Conservation (phyloP, 2,329 filamentous ascomycete genomes). For the Fusarium sp. region DNA sequence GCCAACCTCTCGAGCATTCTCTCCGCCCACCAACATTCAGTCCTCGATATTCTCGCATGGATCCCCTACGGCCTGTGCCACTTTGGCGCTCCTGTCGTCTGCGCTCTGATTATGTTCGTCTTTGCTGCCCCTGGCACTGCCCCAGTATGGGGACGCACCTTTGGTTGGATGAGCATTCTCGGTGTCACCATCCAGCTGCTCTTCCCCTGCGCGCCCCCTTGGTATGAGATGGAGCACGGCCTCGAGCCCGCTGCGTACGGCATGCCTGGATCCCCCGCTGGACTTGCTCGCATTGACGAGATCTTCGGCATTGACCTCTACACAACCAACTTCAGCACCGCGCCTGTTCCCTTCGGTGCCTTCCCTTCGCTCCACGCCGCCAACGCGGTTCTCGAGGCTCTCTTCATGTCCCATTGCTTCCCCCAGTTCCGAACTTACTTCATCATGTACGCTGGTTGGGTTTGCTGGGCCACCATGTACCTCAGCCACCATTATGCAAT, state of each 20-base stretch:
- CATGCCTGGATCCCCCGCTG: slow-evolving; percentile 89
- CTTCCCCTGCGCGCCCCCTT: slow-evolving; percentile 94
- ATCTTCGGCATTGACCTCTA: slow-evolving; percentile 94
- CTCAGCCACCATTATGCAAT: slow-evolving; percentile 97
- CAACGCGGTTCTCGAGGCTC: slow-evolving; percentile 86
- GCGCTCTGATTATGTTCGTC: slow-evolving; percentile 83
- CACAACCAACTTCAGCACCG: slow-evolving; percentile 90
- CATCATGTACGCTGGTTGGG: slow-evolving; percentile 87
- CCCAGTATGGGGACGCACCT: slow-evolving; percentile 85
- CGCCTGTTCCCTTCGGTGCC: slow-evolving; percentile 91
- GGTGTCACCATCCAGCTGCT: slow-evolving; percentile 89
- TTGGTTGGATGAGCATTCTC: slow-evolving; percentile 91
- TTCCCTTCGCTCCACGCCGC: slow-evolving; percentile 94
- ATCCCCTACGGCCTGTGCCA: slow-evolving; percentile 92
- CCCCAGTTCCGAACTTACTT: slow-evolving; percentile 84
- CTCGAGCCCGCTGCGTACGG: slow-evolving; percentile 92
- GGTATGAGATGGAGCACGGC: slow-evolving; percentile 96
- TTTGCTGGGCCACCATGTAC: slow-evolving; percentile 99
- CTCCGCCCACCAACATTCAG: slow-evolving; percentile 84
- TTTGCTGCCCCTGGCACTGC: slow-evolving; percentile 88
- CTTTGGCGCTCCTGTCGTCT: slow-evolving; percentile 85
- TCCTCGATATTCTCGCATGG: slow-evolving; percentile 91
- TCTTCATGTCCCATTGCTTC: slow-evolving; percentile 95
- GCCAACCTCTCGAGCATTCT: slow-evolving; percentile 96
- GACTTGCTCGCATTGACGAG: slow-evolving; percentile 86